A percentile compares a stretch with the other conserved stretches of the same genome.
Conservation (phyloP, 192 early-diverging fungal species). For the Dissophora globulifera region DNA sequence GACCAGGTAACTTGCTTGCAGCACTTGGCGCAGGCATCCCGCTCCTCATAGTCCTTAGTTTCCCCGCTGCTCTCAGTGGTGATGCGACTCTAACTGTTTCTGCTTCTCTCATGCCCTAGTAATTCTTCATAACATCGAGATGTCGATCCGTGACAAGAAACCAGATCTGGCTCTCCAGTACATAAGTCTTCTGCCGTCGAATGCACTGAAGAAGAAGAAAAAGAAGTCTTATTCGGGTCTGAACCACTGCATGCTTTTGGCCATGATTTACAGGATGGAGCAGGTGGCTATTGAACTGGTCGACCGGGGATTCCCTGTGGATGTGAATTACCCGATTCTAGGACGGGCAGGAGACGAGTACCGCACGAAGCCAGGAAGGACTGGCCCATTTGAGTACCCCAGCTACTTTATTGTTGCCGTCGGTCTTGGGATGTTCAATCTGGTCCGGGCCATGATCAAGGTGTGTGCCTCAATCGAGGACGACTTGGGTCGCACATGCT, state of each 20-base stretch:
- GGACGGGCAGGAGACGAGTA: conserved; percentile 46
- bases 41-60: too few relatives aligned
- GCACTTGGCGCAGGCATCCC: too few relatives aligned
- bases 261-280: conserved; percentile 56
- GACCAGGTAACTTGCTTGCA: conserved; percentile 41
- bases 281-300: conserved; percentile 53
- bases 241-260: conserved; percentile 55
- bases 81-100: too few relatives aligned
- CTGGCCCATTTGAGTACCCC: conserved; percentile 53
- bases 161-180: conserved; percentile 50
- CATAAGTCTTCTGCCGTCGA: conserved; percentile 43
- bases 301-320: conserved; percentile 54
- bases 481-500: too few relatives aligned
- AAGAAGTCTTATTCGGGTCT: conserved; percentile 50
- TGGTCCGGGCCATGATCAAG: conserved; percentile 55
- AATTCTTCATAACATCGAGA: conserved; percentile 52
- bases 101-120: conserved; percentile 10
- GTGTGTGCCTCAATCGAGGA: conserved; percentile 17
- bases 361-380: conserved; percentile 43
- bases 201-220: conserved; percentile 57
- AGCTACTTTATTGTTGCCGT: conserved; percentile 58
- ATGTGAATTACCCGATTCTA: conserved; percentile 56
- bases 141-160: conserved; percentile 56
- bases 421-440: conserved; percentile 47
- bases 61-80: too few relatives aligned